Percentiles rank a stretch among this genome's conserved stretches.
phyloP scores from a whole-genome alignment of 129 eudicot species.

The Helianthus tuberosus region DNA sequence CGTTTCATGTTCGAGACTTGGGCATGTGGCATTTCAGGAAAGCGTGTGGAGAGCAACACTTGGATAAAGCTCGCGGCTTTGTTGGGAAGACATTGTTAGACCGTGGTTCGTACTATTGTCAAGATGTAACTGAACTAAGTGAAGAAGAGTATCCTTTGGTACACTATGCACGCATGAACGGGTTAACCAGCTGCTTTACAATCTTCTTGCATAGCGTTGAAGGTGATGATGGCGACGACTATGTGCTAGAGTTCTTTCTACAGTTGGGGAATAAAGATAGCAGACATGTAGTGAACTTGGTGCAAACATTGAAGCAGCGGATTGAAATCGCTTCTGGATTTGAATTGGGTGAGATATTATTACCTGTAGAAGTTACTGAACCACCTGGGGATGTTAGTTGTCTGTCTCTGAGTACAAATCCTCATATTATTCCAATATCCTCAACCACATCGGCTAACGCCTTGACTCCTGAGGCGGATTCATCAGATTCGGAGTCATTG shows the following conservation, averaged over 20 bases:
- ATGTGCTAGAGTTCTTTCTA: conserved; percentile 7
- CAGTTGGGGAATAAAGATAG: neutral
- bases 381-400: neutral
- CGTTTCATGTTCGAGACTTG: conserved; percentile 15
- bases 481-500: neutral
- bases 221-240: neutral
- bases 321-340: conserved; percentile 2
- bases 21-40: conserved; percentile 11
- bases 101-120: conserved; percentile 11
- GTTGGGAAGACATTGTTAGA: conserved; percentile 14
- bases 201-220: conserved; percentile 2
- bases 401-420: neutral
- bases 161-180: conserved; percentile 6
- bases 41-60: conserved; percentile 10
- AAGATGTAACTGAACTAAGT: neutral
- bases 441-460: neutral
- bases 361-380: neutral
- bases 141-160: conserved; percentile 25
- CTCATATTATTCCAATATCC: neutral
- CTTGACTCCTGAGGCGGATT: neutral
- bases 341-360: conserved; percentile 15
- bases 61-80: neutral
- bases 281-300: neutral
- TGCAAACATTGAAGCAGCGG: conserved; percentile 14
- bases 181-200: conserved; percentile 10